These are phyloP conservation scores for Aspergillus mulundensis DNA, from an alignment of 495 filamentous ascomycete genomes.

Conservation along the genomic window DNA sequence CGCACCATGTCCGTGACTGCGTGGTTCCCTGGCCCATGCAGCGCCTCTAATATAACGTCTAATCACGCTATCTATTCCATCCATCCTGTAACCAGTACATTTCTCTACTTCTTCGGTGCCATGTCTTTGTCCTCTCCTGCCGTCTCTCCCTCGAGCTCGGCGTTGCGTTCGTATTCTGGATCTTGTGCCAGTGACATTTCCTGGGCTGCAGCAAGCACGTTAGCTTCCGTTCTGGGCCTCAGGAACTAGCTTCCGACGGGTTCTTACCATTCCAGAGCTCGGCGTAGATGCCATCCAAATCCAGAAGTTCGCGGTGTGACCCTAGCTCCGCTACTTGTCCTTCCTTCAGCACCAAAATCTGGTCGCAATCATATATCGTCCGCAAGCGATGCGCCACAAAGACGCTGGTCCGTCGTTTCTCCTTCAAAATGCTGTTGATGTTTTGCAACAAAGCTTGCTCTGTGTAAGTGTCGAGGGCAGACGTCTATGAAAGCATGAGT, in stretches of 20 bases:
- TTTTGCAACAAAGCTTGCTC: slow-evolving; percentile 88
- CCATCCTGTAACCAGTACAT: neutral
- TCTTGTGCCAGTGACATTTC: slow-evolving; percentile 41
- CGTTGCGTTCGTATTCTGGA: slow-evolving; percentile 24
- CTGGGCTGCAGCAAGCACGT: slow-evolving; percentile 33
- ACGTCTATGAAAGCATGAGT: slow-evolving; percentile 52
- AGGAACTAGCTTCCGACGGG: neutral
- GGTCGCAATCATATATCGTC: slow-evolving; percentile 91
- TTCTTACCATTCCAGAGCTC: slow-evolving; percentile 83
- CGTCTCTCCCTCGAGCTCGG: slow-evolving; percentile 19
- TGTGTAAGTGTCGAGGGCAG: slow-evolving; percentile 91
- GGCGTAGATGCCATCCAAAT: slow-evolving; percentile 75
- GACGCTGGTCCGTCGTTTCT: slow-evolving; percentile 84
- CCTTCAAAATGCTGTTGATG: slow-evolving; percentile 88
- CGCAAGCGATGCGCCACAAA: slow-evolving; percentile 90
- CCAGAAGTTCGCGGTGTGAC: slow-evolving; percentile 79
- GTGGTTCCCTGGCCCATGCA: neutral
- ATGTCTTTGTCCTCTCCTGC: slow-evolving; percentile 15
- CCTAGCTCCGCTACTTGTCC: slow-evolving; percentile 81
- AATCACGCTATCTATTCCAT: neutral
- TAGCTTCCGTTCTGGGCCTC: slow-evolving; percentile 6
- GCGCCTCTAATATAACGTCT: neutral
- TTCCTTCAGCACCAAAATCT: slow-evolving; percentile 86
- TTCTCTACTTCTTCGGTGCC: slow-evolving; percentile 12
- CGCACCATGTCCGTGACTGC: neutral